phyloP scores from a whole-genome alignment of 345 rosid species.

The Iberis pinnata region DNA sequence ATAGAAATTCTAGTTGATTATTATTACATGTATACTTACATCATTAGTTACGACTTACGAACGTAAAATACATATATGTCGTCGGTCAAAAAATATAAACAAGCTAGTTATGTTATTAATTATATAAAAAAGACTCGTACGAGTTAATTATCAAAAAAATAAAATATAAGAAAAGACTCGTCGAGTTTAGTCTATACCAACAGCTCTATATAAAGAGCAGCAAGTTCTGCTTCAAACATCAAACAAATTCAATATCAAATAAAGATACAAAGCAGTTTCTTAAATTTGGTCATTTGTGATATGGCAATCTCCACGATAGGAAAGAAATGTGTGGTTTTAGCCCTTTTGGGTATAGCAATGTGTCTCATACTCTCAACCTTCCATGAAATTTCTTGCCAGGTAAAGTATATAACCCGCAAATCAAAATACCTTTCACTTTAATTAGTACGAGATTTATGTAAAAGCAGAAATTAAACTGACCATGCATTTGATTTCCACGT shows the following conservation, averaged over 20 bases:
- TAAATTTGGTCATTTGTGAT: neutral
- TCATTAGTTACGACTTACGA: no score
- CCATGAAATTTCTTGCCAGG: constrained; percentile 30
- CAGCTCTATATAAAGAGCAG: neutral
- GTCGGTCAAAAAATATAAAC: no score
- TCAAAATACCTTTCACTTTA: no score
- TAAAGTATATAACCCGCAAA: neutral
- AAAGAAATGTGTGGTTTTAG: constrained; percentile 1
- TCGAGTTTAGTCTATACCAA: neutral
- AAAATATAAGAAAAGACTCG: neutral
- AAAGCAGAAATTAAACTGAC: no score
- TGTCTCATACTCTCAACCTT: constrained; percentile 25
- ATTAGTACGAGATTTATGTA: no score
- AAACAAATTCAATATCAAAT: neutral
- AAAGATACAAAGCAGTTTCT: neutral
- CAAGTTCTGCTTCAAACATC: neutral
- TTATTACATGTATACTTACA: no score
- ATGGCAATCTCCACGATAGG: constrained; percentile 9
- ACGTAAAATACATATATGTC: no score
- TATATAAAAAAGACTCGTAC: no score
- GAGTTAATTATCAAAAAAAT: no score
- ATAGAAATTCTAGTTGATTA: no score
- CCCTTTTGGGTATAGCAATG: constrained; percentile 17
- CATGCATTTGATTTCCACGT: constrained; percentile 9
- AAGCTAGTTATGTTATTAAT: no score